Evolutionary conservation across 352 stramenopile genomes (phyloP), one percentile per base, ranked within the genome.

Genomic region (Pythium rishiriense): DNA sequence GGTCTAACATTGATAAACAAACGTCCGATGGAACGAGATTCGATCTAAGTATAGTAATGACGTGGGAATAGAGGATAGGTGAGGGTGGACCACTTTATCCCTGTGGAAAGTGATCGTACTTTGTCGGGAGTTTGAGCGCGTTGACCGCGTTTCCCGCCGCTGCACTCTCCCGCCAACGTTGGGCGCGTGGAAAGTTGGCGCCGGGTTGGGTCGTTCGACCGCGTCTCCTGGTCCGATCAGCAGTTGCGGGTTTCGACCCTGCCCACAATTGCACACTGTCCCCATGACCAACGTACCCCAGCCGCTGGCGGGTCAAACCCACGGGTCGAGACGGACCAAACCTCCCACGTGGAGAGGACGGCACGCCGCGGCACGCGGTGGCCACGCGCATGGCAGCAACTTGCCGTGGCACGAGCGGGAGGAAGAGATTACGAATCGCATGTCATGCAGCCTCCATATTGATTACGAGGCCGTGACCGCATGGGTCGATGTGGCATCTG

Each of bases 31-130:
- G n/a, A n/a, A n/a, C n/a, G n/a, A 33, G 2, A 65, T 26, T 37
- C 29, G 58, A 31, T 15, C 3, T 53, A 29, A 19, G 47, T 65
- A 58, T 39, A 15, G 1, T 2, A 1, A 22, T 17, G 58, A 65
- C 58, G 58, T 65, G 58, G 9, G 11, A 14, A 46, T 65, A 65
- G 37, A 28, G 39, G 37, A 35, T 7, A 2, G 33, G 9, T 12
- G 11, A 1, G 4, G n/a, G n/a, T n/a, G n/a, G n/a, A n/a, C n/a
- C n/a, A n/a, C n/a, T n/a, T n/a, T 10, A 14, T 15, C 58, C 58
- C 58, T 52, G 47, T 41, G 7, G 4, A 65, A 58, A 24, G 0
- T 14, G 58, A 65, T 65, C 31, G 33, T 50, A 60, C 53, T 60
- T 60, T 41, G 41, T 22, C 2, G 37, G 42, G 39, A n/a, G 17